Evolutionary conservation across 495 filamentous ascomycete genomes (phyloP).

Genomic region (Achaetomiella virescens): DNA sequence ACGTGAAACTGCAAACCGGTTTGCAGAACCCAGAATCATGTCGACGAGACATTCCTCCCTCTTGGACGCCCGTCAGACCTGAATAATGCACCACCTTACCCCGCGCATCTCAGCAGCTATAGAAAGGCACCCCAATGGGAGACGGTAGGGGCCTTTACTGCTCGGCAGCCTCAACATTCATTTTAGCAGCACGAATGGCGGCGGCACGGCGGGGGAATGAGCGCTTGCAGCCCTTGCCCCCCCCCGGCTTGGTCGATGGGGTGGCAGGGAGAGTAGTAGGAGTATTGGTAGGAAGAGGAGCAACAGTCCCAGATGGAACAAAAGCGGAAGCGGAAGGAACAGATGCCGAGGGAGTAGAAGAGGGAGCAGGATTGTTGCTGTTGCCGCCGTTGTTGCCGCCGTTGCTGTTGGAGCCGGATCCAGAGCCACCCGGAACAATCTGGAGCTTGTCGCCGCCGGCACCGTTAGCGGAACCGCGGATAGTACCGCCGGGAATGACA

Average conservation of each 20-base stretch:
- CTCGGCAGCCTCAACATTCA: background rate
- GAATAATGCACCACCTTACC: too few relatives aligned
- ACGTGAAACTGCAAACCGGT: background rate
- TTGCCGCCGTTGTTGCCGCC: background rate
- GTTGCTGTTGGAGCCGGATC: background rate
- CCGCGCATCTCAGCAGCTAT: too few relatives aligned
- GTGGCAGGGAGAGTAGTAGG: too few relatives aligned
- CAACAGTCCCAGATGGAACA: too few relatives aligned
- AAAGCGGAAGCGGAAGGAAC: too few relatives aligned
- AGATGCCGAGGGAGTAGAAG: background rate
- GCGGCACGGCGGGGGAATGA: background rate
- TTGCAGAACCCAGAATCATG: background rate
- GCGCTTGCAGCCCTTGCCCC: background rate
- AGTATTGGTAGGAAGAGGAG: background rate
- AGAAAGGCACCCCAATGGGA: too few relatives aligned
- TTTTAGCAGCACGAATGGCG: background rate
- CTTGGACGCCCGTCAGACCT: too few relatives aligned
- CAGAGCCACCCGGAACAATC: background rate
- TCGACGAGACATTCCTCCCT: background rate
- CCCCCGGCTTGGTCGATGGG: background rate
- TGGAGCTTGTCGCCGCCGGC: slow-evolving; percentile 2
- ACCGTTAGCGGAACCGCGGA: background rate
- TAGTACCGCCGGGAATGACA: slow-evolving; percentile 3
- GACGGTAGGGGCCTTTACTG: too few relatives aligned
- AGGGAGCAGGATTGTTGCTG: background rate